A percentile compares a stretch with the other conserved stretches of the same genome.
phyloP scores from a whole-genome alignment of 1,284 basidiomycete genomes.

The Papiliotrema flavescens region DNA sequence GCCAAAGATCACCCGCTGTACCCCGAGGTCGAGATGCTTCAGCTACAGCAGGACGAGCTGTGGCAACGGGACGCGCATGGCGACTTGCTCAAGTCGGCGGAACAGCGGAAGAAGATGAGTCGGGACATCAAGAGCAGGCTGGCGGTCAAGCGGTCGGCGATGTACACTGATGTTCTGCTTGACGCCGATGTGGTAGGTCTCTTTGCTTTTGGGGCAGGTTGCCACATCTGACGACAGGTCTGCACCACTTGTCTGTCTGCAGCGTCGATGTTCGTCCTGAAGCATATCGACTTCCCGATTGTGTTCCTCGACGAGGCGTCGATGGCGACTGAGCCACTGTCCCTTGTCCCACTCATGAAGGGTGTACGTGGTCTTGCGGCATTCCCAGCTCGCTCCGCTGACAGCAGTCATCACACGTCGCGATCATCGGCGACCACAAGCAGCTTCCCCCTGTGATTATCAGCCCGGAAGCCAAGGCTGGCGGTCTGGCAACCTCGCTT shows the following conservation, averaged over 20 bases:
- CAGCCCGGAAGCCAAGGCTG: constrained; percentile 63
- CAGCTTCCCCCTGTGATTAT: constrained; percentile 89
- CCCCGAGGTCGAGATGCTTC: constrained; percentile 48
- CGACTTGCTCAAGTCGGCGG: neutral
- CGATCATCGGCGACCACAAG: constrained; percentile 93
- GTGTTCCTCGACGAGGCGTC: constrained; percentile 93
- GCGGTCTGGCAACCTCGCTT: constrained; percentile 72
- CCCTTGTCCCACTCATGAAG: constrained; percentile 81
- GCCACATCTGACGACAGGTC: constrained; percentile 53
- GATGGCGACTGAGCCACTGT: constrained; percentile 90
- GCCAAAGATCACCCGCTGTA: constrained; percentile 58
- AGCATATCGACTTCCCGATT: constrained; percentile 78
- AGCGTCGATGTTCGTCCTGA: constrained; percentile 50
- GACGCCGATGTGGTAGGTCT: constrained; percentile 68
- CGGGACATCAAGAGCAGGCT: constrained; percentile 21
- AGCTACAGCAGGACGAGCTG: constrained; percentile 27
- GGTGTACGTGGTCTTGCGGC: constrained; percentile 57
- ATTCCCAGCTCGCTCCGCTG: neutral
- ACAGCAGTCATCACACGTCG: constrained; percentile 67
- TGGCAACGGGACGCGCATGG: constrained; percentile 6
- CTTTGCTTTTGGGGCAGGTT: constrained; percentile 2
- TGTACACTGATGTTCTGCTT: constrained; percentile 56
- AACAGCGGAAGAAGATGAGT: constrained; percentile 2
- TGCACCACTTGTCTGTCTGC: constrained; percentile 79
- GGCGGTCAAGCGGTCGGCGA: constrained; percentile 16